A percentile compares a stretch with the other conserved stretches of the same genome.
Conservation (phyloP, 768 basidiomycete species). For the Gymnopilus dilepis region DNA sequence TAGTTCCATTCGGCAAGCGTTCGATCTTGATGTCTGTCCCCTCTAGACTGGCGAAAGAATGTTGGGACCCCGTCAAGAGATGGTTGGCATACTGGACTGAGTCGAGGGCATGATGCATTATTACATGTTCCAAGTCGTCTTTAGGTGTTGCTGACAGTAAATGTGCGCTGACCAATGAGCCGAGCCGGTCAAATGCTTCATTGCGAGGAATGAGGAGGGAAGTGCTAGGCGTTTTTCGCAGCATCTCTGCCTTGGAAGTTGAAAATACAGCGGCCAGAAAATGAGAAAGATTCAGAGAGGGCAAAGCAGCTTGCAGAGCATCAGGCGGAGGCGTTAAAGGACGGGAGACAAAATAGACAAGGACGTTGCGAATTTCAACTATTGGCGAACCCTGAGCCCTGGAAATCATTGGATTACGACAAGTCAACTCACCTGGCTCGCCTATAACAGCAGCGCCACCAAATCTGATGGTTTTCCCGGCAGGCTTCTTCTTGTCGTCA, state of each 20-base stretch:
- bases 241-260: constrained; percentile 74
- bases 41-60: constrained; percentile 82
- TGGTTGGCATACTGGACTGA: constrained; percentile 74
- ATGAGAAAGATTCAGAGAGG: constrained; percentile 83
- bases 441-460: constrained; percentile 83
- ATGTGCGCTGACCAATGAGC: constrained; percentile 83
- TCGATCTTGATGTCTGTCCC: constrained; percentile 82
- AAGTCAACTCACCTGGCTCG: constrained; percentile 65
- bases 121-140: constrained; percentile 79
- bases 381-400: constrained; percentile 10
- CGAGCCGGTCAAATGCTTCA: constrained; percentile 85
- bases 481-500: constrained; percentile 50
- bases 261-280: constrained; percentile 93
- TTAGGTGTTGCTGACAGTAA: constrained; percentile 81
- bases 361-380: constrained; percentile 78
- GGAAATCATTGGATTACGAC: not conserved
- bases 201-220: constrained; percentile 91
- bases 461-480: constrained; percentile 69
- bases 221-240: constrained; percentile 68
- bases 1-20: constrained; percentile 53
- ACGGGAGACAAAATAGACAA: constrained; percentile 90
- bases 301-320: constrained; percentile 79
- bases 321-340: constrained; percentile 85
- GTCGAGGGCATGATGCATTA: constrained; percentile 86
- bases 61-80: constrained; percentile 66